Percentiles rank a stretch among this genome's conserved stretches.
phyloP scores from a whole-genome alignment of 2,329 filamentous ascomycete species.

The Fusarium albidum region DNA sequence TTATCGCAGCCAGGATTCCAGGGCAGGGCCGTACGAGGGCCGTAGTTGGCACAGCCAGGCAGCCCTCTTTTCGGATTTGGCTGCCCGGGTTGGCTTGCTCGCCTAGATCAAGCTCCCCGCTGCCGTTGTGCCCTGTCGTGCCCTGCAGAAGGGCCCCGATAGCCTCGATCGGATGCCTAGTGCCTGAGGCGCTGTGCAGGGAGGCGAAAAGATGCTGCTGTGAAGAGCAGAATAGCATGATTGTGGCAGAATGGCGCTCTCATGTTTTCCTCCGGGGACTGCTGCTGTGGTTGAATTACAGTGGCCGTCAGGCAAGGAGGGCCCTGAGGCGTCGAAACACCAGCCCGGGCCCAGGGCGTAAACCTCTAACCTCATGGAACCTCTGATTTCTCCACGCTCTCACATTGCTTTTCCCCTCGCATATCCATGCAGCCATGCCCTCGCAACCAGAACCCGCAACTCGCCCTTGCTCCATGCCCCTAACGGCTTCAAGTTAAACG shows the following conservation, averaged over 20 bases:
- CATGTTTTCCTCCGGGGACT: not conserved
- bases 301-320: not conserved
- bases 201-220: not conserved
- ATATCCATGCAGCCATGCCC: slow-evolving; percentile 19
- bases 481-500: slow-evolving; percentile 24
- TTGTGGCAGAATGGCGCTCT: no score
- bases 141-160: not conserved
- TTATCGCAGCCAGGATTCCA: no score
- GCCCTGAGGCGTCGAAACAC: not conserved
- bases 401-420: slow-evolving; percentile 23
- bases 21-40: no score
- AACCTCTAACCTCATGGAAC: slow-evolving; percentile 1
- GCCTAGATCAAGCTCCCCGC: not conserved
- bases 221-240: not conserved
- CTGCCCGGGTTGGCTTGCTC: no score
- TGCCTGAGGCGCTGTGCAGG: not conserved
- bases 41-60: no score
- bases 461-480: slow-evolving; percentile 25
- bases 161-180: no score
- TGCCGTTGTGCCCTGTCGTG: not conserved
- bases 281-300: not conserved
- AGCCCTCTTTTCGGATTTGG: no score
- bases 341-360: not conserved
- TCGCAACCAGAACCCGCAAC: not conserved
- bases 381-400: not conserved